These are phyloP conservation scores for Harringtonia aguacate DNA, from an alignment of 2,329 filamentous ascomycete species.

Conservation along the genomic window DNA sequence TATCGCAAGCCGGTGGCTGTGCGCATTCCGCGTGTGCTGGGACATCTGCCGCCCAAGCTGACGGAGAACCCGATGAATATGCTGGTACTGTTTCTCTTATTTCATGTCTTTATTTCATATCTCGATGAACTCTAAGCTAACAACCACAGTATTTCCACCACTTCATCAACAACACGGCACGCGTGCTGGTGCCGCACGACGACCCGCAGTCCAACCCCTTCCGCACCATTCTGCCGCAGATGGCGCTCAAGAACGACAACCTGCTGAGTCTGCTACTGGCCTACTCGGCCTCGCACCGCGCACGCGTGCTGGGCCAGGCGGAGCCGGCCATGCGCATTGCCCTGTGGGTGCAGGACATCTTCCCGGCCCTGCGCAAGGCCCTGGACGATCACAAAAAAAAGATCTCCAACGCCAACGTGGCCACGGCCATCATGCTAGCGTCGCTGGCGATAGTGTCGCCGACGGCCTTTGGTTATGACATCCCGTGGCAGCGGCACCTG, in stretches of 20 bases:
- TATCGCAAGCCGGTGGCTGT: slow-evolving; percentile 60
- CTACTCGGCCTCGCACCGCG: slow-evolving; percentile 76
- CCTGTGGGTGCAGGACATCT: slow-evolving; percentile 69
- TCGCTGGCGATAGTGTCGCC: slow-evolving; percentile 78
- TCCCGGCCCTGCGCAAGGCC: slow-evolving; percentile 58
- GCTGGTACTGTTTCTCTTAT: slow-evolving; percentile 27
- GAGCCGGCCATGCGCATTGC: slow-evolving; percentile 72
- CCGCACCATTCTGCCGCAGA: slow-evolving; percentile 37
- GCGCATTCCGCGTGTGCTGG: slow-evolving; percentile 34
- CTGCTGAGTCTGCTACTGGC: slow-evolving; percentile 68
- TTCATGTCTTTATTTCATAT: slow-evolving; percentile 4
- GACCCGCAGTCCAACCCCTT: slow-evolving; percentile 42
- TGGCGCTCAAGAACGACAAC: slow-evolving; percentile 59
- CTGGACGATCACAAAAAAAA: slow-evolving; percentile 50
- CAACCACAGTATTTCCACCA: slow-evolving; percentile 40
- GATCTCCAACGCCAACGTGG: slow-evolving; percentile 63
- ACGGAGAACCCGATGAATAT: slow-evolving; percentile 70
- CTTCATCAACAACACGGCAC: slow-evolving; percentile 69
- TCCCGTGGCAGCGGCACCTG: slow-evolving; percentile 73
- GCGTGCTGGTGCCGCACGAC: slow-evolving; percentile 41
- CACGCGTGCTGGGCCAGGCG: slow-evolving; percentile 59
- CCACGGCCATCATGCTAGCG: slow-evolving; percentile 75
- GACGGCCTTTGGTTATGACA: slow-evolving; percentile 67
- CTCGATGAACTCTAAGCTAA: too few relatives aligned
- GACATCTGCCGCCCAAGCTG: slow-evolving; percentile 39